phyloP scores from a whole-genome alignment of 2,329 filamentous ascomycete species.

The Phyllachora maydis region DNA sequence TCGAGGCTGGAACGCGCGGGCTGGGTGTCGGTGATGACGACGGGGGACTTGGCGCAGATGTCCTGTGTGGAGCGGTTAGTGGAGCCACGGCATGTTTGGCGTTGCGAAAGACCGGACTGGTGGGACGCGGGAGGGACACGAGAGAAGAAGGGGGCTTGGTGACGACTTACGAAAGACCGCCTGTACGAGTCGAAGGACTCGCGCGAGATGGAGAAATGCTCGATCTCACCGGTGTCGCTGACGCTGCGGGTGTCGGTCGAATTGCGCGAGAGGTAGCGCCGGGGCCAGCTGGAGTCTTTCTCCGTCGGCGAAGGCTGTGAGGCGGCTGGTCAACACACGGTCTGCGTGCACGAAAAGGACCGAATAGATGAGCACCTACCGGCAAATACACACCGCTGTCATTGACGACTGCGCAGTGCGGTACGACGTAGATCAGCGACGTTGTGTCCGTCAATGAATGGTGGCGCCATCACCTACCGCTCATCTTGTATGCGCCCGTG shows the following conservation, averaged over 20 bases:
- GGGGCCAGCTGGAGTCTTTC: slow-evolving; percentile 61
- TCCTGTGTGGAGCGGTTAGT: slow-evolving; percentile 35
- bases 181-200: slow-evolving; percentile 96
- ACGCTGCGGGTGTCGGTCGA: slow-evolving; percentile 30
- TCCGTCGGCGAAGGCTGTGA: slow-evolving; percentile 69
- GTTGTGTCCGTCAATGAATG: not conserved
- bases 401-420: slow-evolving; percentile 69
- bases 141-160: slow-evolving; percentile 1
- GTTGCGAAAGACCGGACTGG: too few species aligned
- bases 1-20: slow-evolving; percentile 69
- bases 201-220: slow-evolving; percentile 85
- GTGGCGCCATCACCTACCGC: slow-evolving; percentile 31
- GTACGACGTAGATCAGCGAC: slow-evolving; percentile 1
- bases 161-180: slow-evolving; percentile 66
- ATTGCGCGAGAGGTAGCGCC: slow-evolving; percentile 28
- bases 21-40: slow-evolving; percentile 36
- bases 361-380: slow-evolving; percentile 25
- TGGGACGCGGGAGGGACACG: too few species aligned
- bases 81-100: not conserved
- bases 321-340: not conserved
- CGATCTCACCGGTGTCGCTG: slow-evolving; percentile 60
- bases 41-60: slow-evolving; percentile 69
- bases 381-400: slow-evolving; percentile 90
- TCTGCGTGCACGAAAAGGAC: not conserved
- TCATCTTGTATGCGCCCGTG: slow-evolving; percentile 60